Conservation (phyloP, 2,329 filamentous ascomycete species). For the Penicillium sclerotiorum region DNA sequence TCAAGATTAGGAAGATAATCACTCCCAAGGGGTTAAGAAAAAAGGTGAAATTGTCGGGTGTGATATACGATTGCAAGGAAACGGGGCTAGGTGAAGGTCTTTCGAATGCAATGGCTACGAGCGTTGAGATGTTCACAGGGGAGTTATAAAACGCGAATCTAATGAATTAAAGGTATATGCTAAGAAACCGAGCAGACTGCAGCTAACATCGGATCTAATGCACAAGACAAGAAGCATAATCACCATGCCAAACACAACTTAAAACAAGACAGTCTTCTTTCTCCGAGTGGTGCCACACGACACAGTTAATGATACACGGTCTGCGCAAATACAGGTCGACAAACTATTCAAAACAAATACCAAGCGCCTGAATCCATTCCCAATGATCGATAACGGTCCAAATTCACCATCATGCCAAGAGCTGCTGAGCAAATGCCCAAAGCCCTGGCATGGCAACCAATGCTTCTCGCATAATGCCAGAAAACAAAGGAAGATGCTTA, state of each 20-base stretch:
- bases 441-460: conserved; percentile 5
- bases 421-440: neutral
- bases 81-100: no score
- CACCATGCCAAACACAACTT: conserved; percentile 15
- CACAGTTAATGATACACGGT: conserved; percentile 34
- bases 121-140: no score
- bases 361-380: conserved; percentile 19
- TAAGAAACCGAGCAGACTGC: conserved; percentile 13
- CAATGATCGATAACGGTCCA: conserved; percentile 21
- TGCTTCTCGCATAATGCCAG: conserved; percentile 18
- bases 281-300: conserved; percentile 33
- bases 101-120: no score
- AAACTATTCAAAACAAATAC: conserved; percentile 20
- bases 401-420: conserved; percentile 1
- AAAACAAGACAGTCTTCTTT: conserved; percentile 33
- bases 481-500: conserved; percentile 29
- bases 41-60: no score
- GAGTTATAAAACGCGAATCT: conserved; percentile 5
- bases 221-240: conserved; percentile 17
- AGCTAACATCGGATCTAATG: conserved; percentile 15
- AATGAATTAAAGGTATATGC: conserved; percentile 23
- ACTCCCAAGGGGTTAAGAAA: no score
- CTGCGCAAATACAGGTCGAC: conserved; percentile 19
- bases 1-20: no score
- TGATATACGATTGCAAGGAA: no score